A percentile compares a stretch with the other conserved stretches of the same genome.
phyloP scores from a whole-genome alignment of 1,139 yeast species.

The Pichia sp. region DNA sequence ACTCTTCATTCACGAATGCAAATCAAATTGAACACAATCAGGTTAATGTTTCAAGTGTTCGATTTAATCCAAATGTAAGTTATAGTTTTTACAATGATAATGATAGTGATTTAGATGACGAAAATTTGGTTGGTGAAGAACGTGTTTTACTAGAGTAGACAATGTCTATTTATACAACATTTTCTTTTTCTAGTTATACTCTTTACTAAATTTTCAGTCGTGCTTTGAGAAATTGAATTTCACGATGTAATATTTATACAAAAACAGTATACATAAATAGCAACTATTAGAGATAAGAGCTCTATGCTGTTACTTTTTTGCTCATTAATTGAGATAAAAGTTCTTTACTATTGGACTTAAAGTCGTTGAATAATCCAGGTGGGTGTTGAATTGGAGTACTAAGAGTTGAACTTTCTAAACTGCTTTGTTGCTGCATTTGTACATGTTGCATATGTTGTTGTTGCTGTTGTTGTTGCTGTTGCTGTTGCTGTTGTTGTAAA shows the following conservation, averaged over 20 bases:
- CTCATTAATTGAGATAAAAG: conserved; percentile 67
- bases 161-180: not conserved
- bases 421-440: conserved; percentile 14
- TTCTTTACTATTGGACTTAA: conserved; percentile 47
- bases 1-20: not conserved
- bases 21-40: not conserved
- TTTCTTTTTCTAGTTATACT: not conserved
- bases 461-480: conserved; percentile 12
- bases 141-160: conserved; percentile 5
- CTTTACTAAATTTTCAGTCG: no score
- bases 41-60: conserved; percentile 14
- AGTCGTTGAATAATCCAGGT: conserved; percentile 37
- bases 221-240: no score
- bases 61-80: conserved; percentile 27
- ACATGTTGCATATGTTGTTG: conserved; percentile 20
- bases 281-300: not conserved
- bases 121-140: conserved; percentile 6
- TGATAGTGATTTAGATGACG: conserved; percentile 2
- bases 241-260: not conserved
- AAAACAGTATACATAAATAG: not conserved
- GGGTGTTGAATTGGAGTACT: conserved; percentile 28
- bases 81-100: conserved; percentile 21
- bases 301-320: conserved; percentile 35
- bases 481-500: conserved; percentile 21
- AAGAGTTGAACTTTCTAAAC: conserved; percentile 10